Percentiles rank a stretch among this genome's conserved stretches.
Evolutionary conservation across 345 rosid genomes (phyloP).

Genomic region (Turritis glabra): DNA sequence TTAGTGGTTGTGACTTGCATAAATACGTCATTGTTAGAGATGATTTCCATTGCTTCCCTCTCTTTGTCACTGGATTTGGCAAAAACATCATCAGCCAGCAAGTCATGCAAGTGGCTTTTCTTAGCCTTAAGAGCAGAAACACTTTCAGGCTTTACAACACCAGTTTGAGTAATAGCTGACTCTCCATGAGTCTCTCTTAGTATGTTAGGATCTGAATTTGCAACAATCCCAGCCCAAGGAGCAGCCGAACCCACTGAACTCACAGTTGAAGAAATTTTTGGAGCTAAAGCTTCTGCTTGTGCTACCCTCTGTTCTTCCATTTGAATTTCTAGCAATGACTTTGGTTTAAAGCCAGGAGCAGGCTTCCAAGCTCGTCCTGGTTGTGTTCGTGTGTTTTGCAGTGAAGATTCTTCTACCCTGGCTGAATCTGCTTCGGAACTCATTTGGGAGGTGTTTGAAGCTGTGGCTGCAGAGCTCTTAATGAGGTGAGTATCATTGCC

Average conservation of each 20-base stretch:
- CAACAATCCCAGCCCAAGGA: conserved; percentile 83
- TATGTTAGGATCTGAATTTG: conserved; percentile 54
- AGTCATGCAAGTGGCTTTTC: conserved; percentile 74
- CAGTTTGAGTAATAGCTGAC: conserved; percentile 38
- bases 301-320: conserved; percentile 84
- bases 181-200: conserved; percentile 51
- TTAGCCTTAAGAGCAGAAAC: conserved; percentile 48
- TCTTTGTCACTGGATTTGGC: conserved; percentile 55
- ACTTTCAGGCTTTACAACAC: conserved; percentile 47
- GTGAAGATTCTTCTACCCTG: conserved; percentile 49
- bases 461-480: conserved; percentile 37
- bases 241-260: conserved; percentile 35
- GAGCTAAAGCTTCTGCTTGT: conserved; percentile 55
- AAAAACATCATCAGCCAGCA: conserved; percentile 64
- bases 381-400: conserved; percentile 41
- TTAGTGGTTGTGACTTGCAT: conserved; percentile 35
- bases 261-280: conserved; percentile 51
- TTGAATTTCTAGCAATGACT: conserved; percentile 95
- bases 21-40: conserved; percentile 34
- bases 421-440: conserved; percentile 39
- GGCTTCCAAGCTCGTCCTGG: conserved; percentile 86
- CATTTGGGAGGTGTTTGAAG: conserved; percentile 1
- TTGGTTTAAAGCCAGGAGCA: conserved; percentile 95
- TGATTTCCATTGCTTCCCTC: conserved; percentile 42
- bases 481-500: conserved; percentile 45